phyloP scores from a whole-genome alignment of 257 asterid species.

The Rehmannia glutinosa region DNA sequence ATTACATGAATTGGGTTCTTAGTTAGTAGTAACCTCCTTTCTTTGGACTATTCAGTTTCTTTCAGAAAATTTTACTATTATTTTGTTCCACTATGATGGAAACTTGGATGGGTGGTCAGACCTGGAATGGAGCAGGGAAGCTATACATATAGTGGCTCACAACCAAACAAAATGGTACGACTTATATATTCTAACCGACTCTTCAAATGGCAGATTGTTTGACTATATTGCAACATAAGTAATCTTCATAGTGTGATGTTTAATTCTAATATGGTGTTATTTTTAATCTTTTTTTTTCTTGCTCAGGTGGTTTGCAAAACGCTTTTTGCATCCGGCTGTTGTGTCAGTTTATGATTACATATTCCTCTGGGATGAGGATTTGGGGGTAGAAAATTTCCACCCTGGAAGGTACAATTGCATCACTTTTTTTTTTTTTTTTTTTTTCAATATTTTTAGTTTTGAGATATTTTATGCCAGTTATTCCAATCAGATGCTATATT shows the following conservation, averaged over 20 bases:
- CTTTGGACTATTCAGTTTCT: slow-evolving; percentile 65
- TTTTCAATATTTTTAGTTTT: background rate
- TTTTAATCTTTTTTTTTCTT: background rate
- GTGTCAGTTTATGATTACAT: slow-evolving; percentile 83
- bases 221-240: background rate
- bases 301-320: slow-evolving; percentile 97
- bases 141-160: slow-evolving; percentile 82
- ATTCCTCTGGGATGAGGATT: slow-evolving; percentile 99
- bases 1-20: slow-evolving; percentile 6
- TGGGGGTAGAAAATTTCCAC: slow-evolving; percentile 79
- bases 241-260: background rate
- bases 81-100: slow-evolving; percentile 92
- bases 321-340: slow-evolving; percentile 85
- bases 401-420: slow-evolving; percentile 70
- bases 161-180: slow-evolving; percentile 95
- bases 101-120: slow-evolving; percentile 88
- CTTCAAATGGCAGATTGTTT: background rate
- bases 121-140: slow-evolving; percentile 80
- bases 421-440: background rate
- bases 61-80: slow-evolving; percentile 78
- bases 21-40: slow-evolving; percentile 18
- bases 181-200: background rate
- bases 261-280: background rate
- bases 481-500: no score
- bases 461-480: no score